A percentile compares a stretch with the other conserved stretches of the same genome.
These are phyloP conservation scores for Excoecaria agallocha DNA, from an alignment of 345 rosid genomes.

Conservation along the genomic window DNA sequence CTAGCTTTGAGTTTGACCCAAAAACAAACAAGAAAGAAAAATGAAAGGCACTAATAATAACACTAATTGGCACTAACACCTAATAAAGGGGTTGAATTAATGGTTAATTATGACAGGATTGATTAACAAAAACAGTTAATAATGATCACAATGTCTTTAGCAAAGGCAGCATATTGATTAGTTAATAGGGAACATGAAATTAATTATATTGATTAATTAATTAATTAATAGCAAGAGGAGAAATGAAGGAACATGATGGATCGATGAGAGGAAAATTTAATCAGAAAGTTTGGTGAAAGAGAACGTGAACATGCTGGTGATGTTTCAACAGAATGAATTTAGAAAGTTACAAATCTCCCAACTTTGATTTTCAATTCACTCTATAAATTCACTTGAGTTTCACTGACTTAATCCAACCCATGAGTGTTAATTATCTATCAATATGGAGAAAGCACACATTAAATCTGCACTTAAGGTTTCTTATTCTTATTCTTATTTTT, in stretches of 20 bases:
- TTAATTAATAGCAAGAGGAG: conserved; percentile 29
- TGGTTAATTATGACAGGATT: neutral
- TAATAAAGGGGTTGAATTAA: neutral
- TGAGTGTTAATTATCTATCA: too few relatives aligned
- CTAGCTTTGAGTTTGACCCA: neutral
- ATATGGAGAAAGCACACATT: too few relatives aligned
- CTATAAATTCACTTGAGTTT: too few relatives aligned
- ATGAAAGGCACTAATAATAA: neutral
- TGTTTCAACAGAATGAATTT: conserved; percentile 53
- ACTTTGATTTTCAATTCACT: too few relatives aligned
- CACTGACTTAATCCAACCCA: too few relatives aligned
- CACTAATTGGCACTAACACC: too few relatives aligned
- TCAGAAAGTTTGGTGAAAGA: conserved; percentile 83
- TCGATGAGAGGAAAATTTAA: conserved; percentile 67
- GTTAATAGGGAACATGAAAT: neutral
- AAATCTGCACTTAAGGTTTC: too few relatives aligned
- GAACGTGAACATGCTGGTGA: conserved; percentile 46
- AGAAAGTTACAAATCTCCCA: conserved; percentile 75
- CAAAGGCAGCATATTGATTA: conserved; percentile 1
- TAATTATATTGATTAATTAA: neutral
- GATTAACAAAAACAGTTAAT: neutral
- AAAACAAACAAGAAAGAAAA: neutral
- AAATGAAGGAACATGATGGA: conserved; percentile 38
- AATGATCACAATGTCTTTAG: neutral
- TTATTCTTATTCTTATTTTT: too few relatives aligned